Evolutionary conservation across 257 asterid genomes (phyloP), one percentile per base, ranked within the genome.

Genomic region (Echium plantagineum): DNA sequence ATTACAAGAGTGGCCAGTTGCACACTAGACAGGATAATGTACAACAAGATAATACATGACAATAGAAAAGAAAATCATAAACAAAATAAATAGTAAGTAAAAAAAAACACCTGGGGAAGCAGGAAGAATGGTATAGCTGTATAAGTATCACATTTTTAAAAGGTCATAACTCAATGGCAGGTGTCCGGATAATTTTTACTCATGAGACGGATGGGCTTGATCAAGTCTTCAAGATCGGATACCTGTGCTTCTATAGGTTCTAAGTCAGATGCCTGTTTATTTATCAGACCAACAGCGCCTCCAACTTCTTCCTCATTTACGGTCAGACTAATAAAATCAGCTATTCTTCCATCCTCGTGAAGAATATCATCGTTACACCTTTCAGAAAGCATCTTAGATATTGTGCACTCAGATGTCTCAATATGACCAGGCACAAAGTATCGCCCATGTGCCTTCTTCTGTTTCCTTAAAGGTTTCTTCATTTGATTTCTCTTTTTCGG

Each of bases 361-460:
- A 66, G 75, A 12, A 57, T 51, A 64, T 75, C 67, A 26, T 67
- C 78, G 70, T 82, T 78, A 74, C 78, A 84, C 74, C 70, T 67
- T 0, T 71, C 60, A 32, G 75, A 55, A 47, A 52, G 68, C 60
- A 68, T 65, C 69, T 67, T 83, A 0, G 69, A 54, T 59, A 61
- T 26, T 56, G 60, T 53, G 66, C 71, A 65, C 55, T 73, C 89
- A 9, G 65, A 66, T 55, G 31, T 67, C 58, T 68, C 81, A 13
- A 77, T 58, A 42, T 70, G 81, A 28, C 84, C 80, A 56, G 94
- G 82, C 66, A 88, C 96, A 66, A 93, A 93, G 78, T 93, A 93
- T 61, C 96, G 87, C 48, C 94, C 97, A 56, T 78, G 71, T 24
- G 75, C 84, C 70, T 74, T 72, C 78, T 75, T 85, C 68, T 65